Conservation (phyloP, 2,329 filamentous ascomycete genomes). For the Chaetomiaceae sp. region DNA sequence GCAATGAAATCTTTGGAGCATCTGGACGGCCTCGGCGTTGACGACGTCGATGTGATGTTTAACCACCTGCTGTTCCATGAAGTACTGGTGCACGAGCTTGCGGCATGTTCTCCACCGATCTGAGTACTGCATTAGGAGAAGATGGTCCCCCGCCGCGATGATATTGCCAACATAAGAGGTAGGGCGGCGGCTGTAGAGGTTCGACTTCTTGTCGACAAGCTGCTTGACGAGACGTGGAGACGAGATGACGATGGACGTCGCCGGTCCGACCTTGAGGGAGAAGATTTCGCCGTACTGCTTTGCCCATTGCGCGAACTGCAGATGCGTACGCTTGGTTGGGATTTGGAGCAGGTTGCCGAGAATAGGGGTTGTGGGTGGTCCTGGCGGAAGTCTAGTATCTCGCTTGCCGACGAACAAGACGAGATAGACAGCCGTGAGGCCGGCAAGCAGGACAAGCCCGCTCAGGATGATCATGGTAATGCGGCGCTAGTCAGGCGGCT, state of each 20-base stretch:
- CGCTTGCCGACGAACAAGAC: not conserved
- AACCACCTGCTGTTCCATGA: not conserved
- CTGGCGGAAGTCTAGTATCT: not conserved
- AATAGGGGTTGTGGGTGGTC: not conserved
- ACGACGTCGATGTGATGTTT: not conserved
- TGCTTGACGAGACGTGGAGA: not conserved
- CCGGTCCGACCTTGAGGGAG: not conserved
- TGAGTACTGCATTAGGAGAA: not conserved
- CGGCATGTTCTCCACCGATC: not conserved
- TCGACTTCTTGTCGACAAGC: slow-evolving; percentile 5
- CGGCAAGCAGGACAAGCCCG: not conserved
- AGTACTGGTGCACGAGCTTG: slow-evolving; percentile 2
- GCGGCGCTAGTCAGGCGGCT: not conserved
- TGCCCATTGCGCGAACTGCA: not conserved
- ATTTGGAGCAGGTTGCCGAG: not conserved
- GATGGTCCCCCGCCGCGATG: not conserved
- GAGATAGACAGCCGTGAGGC: not conserved
- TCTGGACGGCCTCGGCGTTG: not conserved
- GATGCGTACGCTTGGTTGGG: not conserved
- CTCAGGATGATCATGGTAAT: not conserved
- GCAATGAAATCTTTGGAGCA: not conserved
- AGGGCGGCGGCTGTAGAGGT: not conserved
- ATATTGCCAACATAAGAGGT: not conserved
- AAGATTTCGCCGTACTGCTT: slow-evolving; percentile 2
- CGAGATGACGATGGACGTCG: not conserved